phyloP scores from a whole-genome alignment of 208 protist species.

The Naegleria gruberi region DNA sequence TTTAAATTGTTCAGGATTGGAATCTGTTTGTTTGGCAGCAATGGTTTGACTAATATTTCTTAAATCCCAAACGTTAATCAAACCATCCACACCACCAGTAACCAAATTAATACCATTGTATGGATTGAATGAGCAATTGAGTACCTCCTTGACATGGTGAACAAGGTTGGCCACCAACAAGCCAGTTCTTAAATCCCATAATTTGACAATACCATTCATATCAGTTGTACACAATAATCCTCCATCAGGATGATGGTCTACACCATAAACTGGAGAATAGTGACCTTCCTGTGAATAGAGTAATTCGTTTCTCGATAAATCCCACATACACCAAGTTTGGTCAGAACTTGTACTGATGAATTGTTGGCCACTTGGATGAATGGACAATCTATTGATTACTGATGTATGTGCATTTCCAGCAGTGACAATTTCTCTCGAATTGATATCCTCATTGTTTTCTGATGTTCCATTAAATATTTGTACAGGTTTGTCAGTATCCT shows the following conservation, averaged over 20 bases:
- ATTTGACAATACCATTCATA: background rate
- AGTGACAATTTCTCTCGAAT: background rate
- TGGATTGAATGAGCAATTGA: background rate
- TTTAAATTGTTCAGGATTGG: background rate
- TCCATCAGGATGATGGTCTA: conserved; percentile 8
- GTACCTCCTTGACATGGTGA: background rate
- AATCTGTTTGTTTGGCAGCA: background rate
- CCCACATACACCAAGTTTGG: background rate
- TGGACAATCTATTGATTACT: background rate
- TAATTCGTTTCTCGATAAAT: background rate
- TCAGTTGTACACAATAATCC: background rate
- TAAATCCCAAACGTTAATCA: background rate
- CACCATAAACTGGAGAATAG: background rate
- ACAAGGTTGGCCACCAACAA: background rate
- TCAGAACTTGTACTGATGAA: background rate
- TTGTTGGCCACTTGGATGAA: background rate
- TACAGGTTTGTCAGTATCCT: background rate
- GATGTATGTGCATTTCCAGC: background rate
- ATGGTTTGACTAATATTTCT: background rate
- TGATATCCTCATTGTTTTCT: background rate
- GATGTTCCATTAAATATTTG: background rate
- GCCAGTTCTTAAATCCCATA: conserved; percentile 25
- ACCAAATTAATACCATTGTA: background rate
- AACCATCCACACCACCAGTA: background rate
- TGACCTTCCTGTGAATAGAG: conserved; percentile 15